Base-by-base conservation (phyloP, 768 basidiomycete species). In the Mycena haematopus region DNA sequence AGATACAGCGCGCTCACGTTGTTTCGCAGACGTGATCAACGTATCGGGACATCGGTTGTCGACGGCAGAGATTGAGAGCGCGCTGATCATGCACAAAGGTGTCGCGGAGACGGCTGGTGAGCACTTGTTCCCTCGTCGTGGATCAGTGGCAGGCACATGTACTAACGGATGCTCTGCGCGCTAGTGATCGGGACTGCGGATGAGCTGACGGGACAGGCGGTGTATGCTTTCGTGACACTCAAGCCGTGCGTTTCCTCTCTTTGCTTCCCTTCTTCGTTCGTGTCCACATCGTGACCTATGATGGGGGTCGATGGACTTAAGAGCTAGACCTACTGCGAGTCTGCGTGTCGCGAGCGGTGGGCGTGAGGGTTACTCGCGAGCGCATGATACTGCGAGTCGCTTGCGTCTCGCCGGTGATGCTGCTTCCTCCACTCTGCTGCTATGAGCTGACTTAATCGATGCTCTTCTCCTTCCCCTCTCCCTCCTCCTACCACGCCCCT, bases 41-140 rank as follows among this genome's bases (percentile, higher is more conserved):
- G 96, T 98, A 33, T 96, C 96, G 44, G 96, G 96, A 1, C 96
- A 99, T 76, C 90, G 96, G 70, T 80, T 99, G 56, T 96, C 94
- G 45, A 99, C 96, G 4, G 96, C 96, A 57, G 96, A 99, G 79
- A 97, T 99, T 63, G 96, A 99, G 79, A 95, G 93, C 3, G 96
- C 96, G 8, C 83, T 99, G 47, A 97, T 99, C 75, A 77, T 93
- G 71, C 96, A 98, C 82, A 86, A 87, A 70, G 96, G 96, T 59
- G 95, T 98, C 31, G 95, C 96, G 7, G 96, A 99, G 82, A 95
- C 96, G 9, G 96, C 96, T 38, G 86, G 82, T 84, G 56, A 19
- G 79, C n/a, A n/a, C n/a, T n/a, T n/a, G n/a, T n/a, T n/a, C n/a
- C n/a, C n/a, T n/a, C n/a, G n/a, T n/a, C n/a, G n/a, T n/a, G n/a